Percentiles rank a stretch among this genome's conserved stretches.
These are phyloP conservation scores for Chlorella vulgaris DNA, from an alignment of 139 green algal genomes.

Conservation along the genomic window DNA sequence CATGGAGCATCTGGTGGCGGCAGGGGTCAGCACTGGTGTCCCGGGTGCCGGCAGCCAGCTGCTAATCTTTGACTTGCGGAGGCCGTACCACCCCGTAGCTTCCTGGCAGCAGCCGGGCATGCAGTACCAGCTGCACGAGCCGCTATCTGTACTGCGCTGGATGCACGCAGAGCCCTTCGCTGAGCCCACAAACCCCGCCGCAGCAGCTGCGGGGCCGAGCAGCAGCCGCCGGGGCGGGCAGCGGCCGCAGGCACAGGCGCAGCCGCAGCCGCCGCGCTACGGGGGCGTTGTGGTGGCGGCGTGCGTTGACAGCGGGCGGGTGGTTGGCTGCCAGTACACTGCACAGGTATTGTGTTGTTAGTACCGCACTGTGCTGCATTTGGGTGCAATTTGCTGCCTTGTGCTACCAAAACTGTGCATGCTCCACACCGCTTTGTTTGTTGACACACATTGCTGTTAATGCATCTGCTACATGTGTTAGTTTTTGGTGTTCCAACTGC, in stretches of 20 bases:
- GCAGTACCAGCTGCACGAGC: background rate
- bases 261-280: background rate
- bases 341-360: background rate
- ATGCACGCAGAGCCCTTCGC: background rate
- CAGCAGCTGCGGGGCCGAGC: background rate
- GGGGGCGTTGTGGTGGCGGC: slow-evolving; percentile 2
- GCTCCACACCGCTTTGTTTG: background rate
- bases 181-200: background rate
- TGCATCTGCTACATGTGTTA: too few species aligned
- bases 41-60: background rate
- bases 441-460: background rate
- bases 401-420: background rate
- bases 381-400: background rate
- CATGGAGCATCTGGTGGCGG: slow-evolving; percentile 13
- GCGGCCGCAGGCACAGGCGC: background rate
- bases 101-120: slow-evolving; percentile 30
- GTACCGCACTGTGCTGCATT: background rate
- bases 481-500: too few species aligned
- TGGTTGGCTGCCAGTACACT: slow-evolving; percentile 4
- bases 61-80: slow-evolving; percentile 38
- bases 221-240: background rate
- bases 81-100: background rate
- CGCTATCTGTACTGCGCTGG: slow-evolving; percentile 8
- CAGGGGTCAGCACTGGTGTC: background rate
- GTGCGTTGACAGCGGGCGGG: background rate